Percentiles rank a stretch among this genome's conserved stretches.
Conservation (phyloP, 495 filamentous ascomycete genomes). For the Eremomyces bilateralis region DNA sequence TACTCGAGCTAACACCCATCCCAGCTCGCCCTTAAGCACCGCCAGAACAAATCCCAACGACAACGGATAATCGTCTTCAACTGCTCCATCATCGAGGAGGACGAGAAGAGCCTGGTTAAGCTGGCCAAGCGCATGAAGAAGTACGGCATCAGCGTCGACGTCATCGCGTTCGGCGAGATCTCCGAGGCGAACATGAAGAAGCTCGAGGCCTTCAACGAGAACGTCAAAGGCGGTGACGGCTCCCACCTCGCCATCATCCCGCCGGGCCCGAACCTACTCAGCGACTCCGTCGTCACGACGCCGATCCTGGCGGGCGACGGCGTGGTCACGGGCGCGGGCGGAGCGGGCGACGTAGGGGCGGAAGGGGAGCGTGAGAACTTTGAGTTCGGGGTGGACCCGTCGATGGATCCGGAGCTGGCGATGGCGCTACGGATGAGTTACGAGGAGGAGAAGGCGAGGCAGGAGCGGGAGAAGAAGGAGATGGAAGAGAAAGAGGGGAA, state of each 20-base stretch:
- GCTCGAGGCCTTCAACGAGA: slow-evolving; percentile 76
- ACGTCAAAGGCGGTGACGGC: slow-evolving; percentile 72
- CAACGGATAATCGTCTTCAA: slow-evolving; percentile 93
- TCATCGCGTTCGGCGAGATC: slow-evolving; percentile 83
- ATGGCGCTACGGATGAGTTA: slow-evolving; percentile 92
- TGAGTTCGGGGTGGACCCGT: slow-evolving; percentile 62
- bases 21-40: slow-evolving; percentile 91
- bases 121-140: slow-evolving; percentile 98
- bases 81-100: slow-evolving; percentile 75
- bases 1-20: slow-evolving; percentile 1
- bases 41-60: slow-evolving; percentile 85
- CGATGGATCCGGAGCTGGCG: slow-evolving; percentile 75
- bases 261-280: slow-evolving; percentile 74
- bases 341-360: slow-evolving; percentile 27
- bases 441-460: slow-evolving; percentile 88
- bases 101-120: slow-evolving; percentile 69
- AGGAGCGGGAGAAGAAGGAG: slow-evolving; percentile 64
- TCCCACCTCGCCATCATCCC: slow-evolving; percentile 80
- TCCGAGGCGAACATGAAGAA: slow-evolving; percentile 80
- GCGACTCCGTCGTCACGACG: slow-evolving; percentile 77
- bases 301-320: slow-evolving; percentile 72
- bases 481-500: slow-evolving; percentile 51
- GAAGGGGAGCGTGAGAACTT: slow-evolving; percentile 29
- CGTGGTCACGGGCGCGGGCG: slow-evolving; percentile 23
- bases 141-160: slow-evolving; percentile 72